A percentile compares a stretch with the other conserved stretches of the same genome.
phyloP scores from a whole-genome alignment of 768 basidiomycete genomes.

The Butyriboletus loyo region DNA sequence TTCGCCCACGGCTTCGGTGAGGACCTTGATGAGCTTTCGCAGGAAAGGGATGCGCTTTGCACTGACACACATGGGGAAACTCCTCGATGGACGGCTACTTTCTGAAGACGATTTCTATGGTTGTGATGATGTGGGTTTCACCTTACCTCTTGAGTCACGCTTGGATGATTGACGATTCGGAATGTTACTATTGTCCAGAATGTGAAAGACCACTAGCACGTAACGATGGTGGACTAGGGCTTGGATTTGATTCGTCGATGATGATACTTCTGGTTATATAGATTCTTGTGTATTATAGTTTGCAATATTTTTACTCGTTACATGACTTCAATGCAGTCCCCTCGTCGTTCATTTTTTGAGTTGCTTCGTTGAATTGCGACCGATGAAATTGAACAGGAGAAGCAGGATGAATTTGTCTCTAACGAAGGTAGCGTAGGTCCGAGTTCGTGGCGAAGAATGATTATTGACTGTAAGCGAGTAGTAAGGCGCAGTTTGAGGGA shows the following conservation, averaged over 20 bases:
- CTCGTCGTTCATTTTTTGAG: conserved; percentile 83
- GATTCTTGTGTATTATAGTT: background rate
- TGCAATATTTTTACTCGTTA: conserved; percentile 60
- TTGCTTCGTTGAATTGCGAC: conserved; percentile 71
- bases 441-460: background rate
- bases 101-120: too few species aligned
- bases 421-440: conserved; percentile 68
- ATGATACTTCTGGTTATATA: background rate
- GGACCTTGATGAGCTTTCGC: too few species aligned
- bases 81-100: too few species aligned
- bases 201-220: too few species aligned
- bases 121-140: background rate
- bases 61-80: too few species aligned
- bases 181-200: too few species aligned
- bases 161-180: too few species aligned
- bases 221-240: background rate
- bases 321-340: conserved; percentile 80
- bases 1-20: too few species aligned
- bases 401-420: too few species aligned
- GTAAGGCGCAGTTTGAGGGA: conserved; percentile 82
- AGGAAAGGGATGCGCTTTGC: too few species aligned
- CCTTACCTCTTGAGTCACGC: too few species aligned
- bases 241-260: background rate
- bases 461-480: conserved; percentile 37
- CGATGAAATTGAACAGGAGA: conserved; percentile 79